Evolutionary conservation across 345 rosid genomes (phyloP).

Genomic region (Sonneratia alba): DNA sequence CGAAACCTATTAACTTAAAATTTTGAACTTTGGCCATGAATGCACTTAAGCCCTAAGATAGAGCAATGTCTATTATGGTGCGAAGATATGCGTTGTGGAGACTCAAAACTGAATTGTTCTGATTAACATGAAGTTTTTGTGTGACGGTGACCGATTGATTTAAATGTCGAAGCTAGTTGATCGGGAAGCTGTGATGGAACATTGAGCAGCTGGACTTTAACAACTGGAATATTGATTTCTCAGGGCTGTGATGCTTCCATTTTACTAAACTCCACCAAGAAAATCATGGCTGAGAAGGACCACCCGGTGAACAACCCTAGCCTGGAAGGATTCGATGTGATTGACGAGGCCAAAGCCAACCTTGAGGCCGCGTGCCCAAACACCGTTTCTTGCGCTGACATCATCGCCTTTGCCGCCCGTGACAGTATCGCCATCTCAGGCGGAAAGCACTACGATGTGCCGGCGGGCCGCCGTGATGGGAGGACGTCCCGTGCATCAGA

Average conservation of each 20-base stretch:
- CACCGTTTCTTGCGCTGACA: slow-evolving; percentile 42
- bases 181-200: background rate
- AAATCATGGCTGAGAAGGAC: slow-evolving; percentile 20
- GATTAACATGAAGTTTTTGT: no score
- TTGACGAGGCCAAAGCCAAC: slow-evolving; percentile 27
- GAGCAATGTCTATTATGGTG: no score
- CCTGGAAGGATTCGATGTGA: slow-evolving; percentile 27
- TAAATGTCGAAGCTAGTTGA: no score
- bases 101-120: no score
- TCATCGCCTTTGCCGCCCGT: slow-evolving; percentile 33
- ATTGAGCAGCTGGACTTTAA: no score
- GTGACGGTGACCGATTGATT: no score
- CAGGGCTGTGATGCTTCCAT: slow-evolving; percentile 48
- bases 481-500: slow-evolving; percentile 19
- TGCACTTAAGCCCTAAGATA: no score
- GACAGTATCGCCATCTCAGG: slow-evolving; percentile 24
- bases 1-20: no score
- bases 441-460: slow-evolving; percentile 19
- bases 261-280: slow-evolving; percentile 21
- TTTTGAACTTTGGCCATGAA: no score
- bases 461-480: slow-evolving; percentile 36
- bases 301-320: slow-evolving; percentile 16
- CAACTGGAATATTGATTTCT: background rate
- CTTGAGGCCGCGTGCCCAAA: slow-evolving; percentile 29
- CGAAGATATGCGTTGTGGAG: no score